Base-by-base conservation (phyloP, 2,329 filamentous ascomycete genomes). In the Aspergillus hortae region DNA sequence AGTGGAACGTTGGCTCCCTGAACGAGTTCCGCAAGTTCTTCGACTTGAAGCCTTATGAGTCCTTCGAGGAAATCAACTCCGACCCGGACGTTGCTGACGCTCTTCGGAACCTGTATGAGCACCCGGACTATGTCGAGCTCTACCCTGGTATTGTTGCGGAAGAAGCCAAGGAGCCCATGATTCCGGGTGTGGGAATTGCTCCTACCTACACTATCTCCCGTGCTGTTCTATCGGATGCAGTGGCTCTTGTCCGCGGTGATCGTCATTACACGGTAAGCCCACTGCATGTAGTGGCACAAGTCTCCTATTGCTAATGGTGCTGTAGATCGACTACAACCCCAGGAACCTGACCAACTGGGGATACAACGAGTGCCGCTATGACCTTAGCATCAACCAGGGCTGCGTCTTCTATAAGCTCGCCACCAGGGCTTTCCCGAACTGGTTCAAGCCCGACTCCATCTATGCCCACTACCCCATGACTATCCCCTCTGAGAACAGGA, bases 1-100 rank as follows among this genome's bases (percentile, higher is more conserved):
- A 81, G 50, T 95, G 90, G 90, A 86, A 90, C 55, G 73, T 90
- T 7, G 86, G 87, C 0, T 86, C 87, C 0, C 76, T 95, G 55
- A 95, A 95, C 64, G 90, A 94, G 74, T 95, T 94, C 77, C 82
- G 90, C 48, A 86, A 88, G 67, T 88, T 91, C 73, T 92, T 92
- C 61, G 84, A 86, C 1, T 76, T 95, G 5, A 88, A 88, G 70
- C 81, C 83, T 0, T 86, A 95, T 64, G 82, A 85, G 19, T 87
- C 78, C 0, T 95, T 95, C 54, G 88, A 92, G 67, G 88, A 92
- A 46, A 91, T 95, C 73, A 94, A 92, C 68, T 84, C 86, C 0
- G 86, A 94, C 59, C 86, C 86, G 0, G 80, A 82, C 12, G 81
- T 92, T 14, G 82, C 88, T 2, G 79, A 86, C 44, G 76, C 83